Evolutionary conservation across 306 rosid genomes (phyloP).

Genomic region (Prunus davidiana): DNA sequence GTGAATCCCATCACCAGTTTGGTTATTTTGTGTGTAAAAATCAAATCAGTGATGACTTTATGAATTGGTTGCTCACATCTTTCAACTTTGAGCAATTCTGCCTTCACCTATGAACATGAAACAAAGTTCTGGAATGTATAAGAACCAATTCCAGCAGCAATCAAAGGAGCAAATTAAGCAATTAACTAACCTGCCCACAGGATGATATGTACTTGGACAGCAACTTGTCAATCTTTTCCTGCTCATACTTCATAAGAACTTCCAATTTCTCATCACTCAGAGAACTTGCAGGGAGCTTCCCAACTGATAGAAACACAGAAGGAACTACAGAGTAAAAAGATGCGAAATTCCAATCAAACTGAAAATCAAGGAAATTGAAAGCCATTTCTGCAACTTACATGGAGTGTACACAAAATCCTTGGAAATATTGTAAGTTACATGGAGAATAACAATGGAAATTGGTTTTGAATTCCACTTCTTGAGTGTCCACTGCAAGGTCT

Average conservation of each 20-base stretch:
- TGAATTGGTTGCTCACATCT: constrained; percentile 63
- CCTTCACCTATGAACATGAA: constrained; percentile 47
- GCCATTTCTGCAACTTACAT: constrained; percentile 38
- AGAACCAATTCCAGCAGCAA: background rate
- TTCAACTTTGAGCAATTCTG: constrained; percentile 50
- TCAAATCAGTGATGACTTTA: constrained; percentile 53
- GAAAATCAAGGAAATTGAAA: background rate
- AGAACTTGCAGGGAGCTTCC: constrained; percentile 81
- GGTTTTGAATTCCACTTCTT: constrained; percentile 60
- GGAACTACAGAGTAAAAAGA: constrained; percentile 15
- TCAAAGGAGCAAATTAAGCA: constrained; percentile 1
- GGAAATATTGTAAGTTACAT: constrained; percentile 34
- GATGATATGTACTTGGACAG: constrained; percentile 53
- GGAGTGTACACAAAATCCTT: constrained; percentile 73
- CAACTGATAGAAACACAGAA: constrained; percentile 34
- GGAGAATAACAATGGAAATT: constrained; percentile 69
- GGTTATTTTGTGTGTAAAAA: constrained; percentile 46
- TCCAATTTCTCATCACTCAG: constrained; percentile 66
- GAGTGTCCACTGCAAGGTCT: constrained; percentile 35
- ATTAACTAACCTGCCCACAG: constrained; percentile 62
- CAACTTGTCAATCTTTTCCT: constrained; percentile 53
- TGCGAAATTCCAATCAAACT: background rate
- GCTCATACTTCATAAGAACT: constrained; percentile 49
- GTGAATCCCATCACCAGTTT: constrained; percentile 76
- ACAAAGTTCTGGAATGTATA: background rate